Conservation (phyloP, 768 basidiomycete genomes). For the Filobasidium floriforme region DNA sequence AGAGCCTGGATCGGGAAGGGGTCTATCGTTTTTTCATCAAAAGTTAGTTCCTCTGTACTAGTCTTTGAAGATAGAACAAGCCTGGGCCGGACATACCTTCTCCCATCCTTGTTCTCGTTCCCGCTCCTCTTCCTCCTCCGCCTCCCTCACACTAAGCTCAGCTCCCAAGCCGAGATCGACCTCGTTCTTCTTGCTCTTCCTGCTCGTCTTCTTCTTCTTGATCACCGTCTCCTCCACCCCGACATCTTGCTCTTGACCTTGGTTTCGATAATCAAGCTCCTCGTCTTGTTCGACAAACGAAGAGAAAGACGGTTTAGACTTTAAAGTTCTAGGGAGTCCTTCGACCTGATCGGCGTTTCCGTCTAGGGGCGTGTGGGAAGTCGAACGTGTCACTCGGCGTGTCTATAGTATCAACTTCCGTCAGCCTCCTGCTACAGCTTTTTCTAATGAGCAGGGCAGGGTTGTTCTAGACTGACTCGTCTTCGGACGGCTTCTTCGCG, state of each 20-base stretch:
- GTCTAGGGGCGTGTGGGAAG: not conserved
- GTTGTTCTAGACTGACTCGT: not conserved
- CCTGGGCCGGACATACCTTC: not conserved
- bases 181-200: not conserved
- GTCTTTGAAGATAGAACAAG: not conserved
- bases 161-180: no score
- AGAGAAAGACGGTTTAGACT: not conserved
- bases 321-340: not conserved
- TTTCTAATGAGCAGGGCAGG: no score
- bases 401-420: not conserved
- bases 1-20: not conserved
- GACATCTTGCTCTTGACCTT: not conserved
- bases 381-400: not conserved
- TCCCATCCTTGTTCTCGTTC: not conserved
- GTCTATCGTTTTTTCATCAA: not conserved
- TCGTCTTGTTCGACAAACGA: not conserved
- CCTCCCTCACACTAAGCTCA: not conserved
- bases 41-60: not conserved
- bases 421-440: not conserved
- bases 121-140: not conserved
- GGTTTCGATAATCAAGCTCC: not conserved
- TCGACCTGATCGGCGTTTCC: not conserved
- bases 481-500: not conserved
- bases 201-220: constrained; percentile 3
- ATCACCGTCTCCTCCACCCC: not conserved